Evolutionary conservation across 1,139 yeast species (phyloP).

Genomic region (Yamadazyma sp.): DNA sequence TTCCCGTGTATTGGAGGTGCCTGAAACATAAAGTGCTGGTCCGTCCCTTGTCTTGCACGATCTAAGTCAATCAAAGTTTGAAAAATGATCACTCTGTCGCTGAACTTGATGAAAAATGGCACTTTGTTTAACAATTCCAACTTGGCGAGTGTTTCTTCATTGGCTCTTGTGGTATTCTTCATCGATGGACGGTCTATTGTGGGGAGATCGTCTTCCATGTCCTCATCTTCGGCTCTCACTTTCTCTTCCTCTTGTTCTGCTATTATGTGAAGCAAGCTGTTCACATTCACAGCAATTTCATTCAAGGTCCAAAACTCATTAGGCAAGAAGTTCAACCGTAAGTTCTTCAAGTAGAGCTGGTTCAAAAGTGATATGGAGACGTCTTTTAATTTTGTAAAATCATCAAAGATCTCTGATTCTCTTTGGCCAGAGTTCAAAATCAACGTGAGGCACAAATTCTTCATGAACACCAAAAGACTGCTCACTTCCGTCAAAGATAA

Average conservation of each 20-base stretch:
- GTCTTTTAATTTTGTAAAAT: slow-evolving; percentile 28
- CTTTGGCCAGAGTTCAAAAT: slow-evolving; percentile 38
- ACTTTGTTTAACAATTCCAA: slow-evolving; percentile 57
- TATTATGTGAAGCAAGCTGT: slow-evolving; percentile 30
- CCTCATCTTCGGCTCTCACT: slow-evolving; percentile 7
- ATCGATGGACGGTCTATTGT: too few species aligned
- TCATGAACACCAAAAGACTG: slow-evolving; percentile 50
- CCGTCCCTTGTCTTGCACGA: slow-evolving; percentile 24
- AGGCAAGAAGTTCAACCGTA: slow-evolving; percentile 59
- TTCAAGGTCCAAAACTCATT: slow-evolving; percentile 57
- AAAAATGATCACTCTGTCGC: slow-evolving; percentile 70
- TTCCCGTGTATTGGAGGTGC: slow-evolving; percentile 36
- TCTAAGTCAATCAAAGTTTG: slow-evolving; percentile 63
- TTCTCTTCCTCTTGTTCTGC: slow-evolving; percentile 41
- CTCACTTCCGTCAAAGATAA: slow-evolving; percentile 48
- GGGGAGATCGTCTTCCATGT: slow-evolving; percentile 8
- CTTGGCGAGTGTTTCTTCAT: slow-evolving; percentile 19
- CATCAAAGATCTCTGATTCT: slow-evolving; percentile 11
- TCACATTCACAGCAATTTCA: slow-evolving; percentile 27
- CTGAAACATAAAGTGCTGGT: slow-evolving; percentile 12
- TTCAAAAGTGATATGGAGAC: slow-evolving; percentile 56
- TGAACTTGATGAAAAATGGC: slow-evolving; percentile 81
- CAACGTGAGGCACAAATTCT: slow-evolving; percentile 52
- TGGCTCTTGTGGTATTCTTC: slow-evolving; percentile 3
- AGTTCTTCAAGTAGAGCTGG: slow-evolving; percentile 69